phyloP scores from a whole-genome alignment of 306 rosid genomes.

The Lotus japonicus region DNA sequence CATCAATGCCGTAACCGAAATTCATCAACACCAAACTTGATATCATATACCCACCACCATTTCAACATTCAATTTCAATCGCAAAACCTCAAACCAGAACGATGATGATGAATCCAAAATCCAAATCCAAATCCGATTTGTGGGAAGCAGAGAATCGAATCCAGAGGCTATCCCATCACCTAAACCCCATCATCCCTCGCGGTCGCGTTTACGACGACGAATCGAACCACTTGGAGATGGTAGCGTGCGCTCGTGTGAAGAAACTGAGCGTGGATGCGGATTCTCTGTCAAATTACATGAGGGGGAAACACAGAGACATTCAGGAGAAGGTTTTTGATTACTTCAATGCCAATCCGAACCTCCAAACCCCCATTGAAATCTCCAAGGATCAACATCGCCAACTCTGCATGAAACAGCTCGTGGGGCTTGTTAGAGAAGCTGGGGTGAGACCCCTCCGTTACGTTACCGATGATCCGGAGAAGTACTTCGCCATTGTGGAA shows the following conservation, averaged over 20 bases:
- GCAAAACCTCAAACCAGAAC: no score
- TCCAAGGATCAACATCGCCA: constrained; percentile 64
- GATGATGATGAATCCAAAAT: no score
- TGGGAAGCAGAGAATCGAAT: constrained; percentile 43
- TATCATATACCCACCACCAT: no score
- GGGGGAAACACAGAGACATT: constrained; percentile 60
- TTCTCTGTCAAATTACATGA: constrained; percentile 41
- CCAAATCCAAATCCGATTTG: no score
- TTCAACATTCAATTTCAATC: no score
- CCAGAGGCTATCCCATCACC: constrained; percentile 50
- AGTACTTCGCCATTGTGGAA: constrained; percentile 69
- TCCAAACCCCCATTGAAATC: constrained; percentile 83
- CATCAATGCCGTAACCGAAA: no score
- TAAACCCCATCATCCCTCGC: constrained; percentile 27
- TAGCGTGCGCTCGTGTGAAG: constrained; percentile 37
- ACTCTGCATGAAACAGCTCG: constrained; percentile 76
- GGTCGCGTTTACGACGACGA: not conserved
- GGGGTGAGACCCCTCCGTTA: constrained; percentile 58
- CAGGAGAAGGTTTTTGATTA: constrained; percentile 56
- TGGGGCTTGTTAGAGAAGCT: constrained; percentile 68
- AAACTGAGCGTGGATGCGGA: constrained; percentile 29
- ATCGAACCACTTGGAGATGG: constrained; percentile 20
- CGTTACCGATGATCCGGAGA: constrained; percentile 53
- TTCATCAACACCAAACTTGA: no score
- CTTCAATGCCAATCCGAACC: constrained; percentile 62